Conservation (phyloP, 768 basidiomycete species). For the Sarcodon aspratus region DNA sequence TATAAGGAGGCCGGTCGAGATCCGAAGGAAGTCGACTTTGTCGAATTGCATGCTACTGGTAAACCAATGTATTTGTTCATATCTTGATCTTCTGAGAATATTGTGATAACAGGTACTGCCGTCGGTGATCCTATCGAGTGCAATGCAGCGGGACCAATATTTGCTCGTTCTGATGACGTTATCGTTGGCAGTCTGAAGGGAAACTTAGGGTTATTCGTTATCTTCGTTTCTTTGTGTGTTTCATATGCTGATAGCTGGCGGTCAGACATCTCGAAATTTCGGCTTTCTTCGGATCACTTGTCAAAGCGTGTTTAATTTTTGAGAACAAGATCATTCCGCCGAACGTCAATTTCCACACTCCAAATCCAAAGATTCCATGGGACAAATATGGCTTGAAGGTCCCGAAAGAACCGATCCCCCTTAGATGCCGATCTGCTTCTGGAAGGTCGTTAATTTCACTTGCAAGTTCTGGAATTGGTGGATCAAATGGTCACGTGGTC, state of each 20-base stretch:
- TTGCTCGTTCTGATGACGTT: slow-evolving; percentile 17
- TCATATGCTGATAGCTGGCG: not conserved
- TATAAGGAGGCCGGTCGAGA: slow-evolving; percentile 18
- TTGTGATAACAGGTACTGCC: slow-evolving; percentile 20
- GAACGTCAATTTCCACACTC: slow-evolving; percentile 22
- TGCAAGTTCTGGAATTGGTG: slow-evolving; percentile 32
- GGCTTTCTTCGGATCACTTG: slow-evolving; percentile 32
- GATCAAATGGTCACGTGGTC: slow-evolving; percentile 30
- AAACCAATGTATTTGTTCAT: not conserved
- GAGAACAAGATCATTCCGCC: slow-evolving; percentile 25
- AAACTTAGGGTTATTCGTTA: slow-evolving; percentile 27
- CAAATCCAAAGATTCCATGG: slow-evolving; percentile 30
- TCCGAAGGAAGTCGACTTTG: slow-evolving; percentile 32
- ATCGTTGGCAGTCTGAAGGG: slow-evolving; percentile 34
- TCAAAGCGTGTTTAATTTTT: slow-evolving; percentile 30
- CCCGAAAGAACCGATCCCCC: slow-evolving; percentile 17
- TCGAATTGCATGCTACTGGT: slow-evolving; percentile 43
- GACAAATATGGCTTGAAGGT: slow-evolving; percentile 23
- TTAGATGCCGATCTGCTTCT: slow-evolving; percentile 11
- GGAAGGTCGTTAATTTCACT: slow-evolving; percentile 24
- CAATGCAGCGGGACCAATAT: slow-evolving; percentile 32
- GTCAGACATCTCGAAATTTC: slow-evolving; percentile 28
- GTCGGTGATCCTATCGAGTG: slow-evolving; percentile 39
- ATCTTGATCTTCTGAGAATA: not conserved
- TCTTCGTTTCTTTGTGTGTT: not conserved